Conservation (phyloP, 1,284 basidiomycete species). For the Cutaneotrichosporon mucoides region DNA sequence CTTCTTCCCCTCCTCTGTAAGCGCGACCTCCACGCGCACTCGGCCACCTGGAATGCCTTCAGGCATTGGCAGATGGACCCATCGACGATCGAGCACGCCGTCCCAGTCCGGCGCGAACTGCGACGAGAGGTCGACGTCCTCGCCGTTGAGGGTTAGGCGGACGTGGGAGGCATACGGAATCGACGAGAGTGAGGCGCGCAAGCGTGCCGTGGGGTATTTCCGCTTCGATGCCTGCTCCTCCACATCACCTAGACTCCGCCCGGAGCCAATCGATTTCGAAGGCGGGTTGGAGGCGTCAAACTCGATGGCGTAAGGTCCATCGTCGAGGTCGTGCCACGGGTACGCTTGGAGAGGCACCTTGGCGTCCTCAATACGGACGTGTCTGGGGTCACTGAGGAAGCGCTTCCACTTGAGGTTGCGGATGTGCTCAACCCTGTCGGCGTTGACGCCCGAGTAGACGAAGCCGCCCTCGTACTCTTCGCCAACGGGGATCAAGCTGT, state of each 20-base stretch:
- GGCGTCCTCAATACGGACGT: constrained; percentile 60
- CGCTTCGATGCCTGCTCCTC: constrained; percentile 42
- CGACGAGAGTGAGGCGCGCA: constrained; percentile 72
- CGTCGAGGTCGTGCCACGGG: constrained; percentile 57
- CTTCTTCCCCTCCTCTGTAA: constrained; percentile 55
- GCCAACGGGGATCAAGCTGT: constrained; percentile 57
- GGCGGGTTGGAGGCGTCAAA: constrained; percentile 2
- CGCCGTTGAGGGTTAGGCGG: constrained; percentile 59
- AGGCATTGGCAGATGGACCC: constrained; percentile 38
- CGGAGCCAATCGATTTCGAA: no score
- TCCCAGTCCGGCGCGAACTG: constrained; percentile 28
- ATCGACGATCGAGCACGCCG: constrained; percentile 42
- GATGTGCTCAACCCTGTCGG: constrained; percentile 42
- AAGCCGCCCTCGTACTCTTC: constrained; percentile 78
- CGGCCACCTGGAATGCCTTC: constrained; percentile 49
- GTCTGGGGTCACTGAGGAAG: constrained; percentile 58
- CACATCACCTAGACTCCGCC: no score
- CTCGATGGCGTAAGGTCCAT: constrained; percentile 55
- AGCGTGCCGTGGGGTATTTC: constrained; percentile 58
- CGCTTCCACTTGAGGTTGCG: constrained; percentile 61
- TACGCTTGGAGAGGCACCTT: constrained; percentile 73
- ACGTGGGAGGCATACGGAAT: constrained; percentile 61
- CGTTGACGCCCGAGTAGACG: constrained; percentile 70
- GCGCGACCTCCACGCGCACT: constrained; percentile 58
- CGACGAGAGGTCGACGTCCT: constrained; percentile 29